Conservation (phyloP, 106 monocot species). For the Alisma plantagoaquatica region DNA sequence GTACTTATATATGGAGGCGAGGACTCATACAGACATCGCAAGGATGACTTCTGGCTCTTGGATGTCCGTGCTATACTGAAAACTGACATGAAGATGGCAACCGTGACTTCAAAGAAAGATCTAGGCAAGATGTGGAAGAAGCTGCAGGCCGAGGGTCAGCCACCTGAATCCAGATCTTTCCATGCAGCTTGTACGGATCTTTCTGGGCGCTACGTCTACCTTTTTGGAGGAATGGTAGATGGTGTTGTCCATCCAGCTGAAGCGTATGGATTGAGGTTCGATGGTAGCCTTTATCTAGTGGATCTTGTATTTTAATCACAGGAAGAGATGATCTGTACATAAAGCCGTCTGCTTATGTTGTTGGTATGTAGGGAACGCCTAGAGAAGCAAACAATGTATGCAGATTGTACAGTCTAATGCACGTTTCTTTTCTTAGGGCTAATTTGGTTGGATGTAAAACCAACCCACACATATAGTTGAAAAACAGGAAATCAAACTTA, state of each 20-base stretch:
- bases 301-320: constrained; percentile 33
- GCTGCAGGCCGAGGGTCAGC: constrained; percentile 36
- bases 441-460: too few relatives aligned
- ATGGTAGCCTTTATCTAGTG: constrained; percentile 50
- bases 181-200: constrained; percentile 59
- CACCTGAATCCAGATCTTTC: constrained; percentile 56
- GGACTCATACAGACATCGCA: constrained; percentile 69
- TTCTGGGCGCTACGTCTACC: constrained; percentile 40
- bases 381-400: too few relatives aligned
- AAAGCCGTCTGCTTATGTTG: too few relatives aligned
- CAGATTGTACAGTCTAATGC: too few relatives aligned
- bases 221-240: constrained; percentile 93
- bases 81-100: constrained; percentile 1
- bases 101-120: constrained; percentile 9
- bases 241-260: constrained; percentile 50
- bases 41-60: constrained; percentile 78
- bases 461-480: too few relatives aligned
- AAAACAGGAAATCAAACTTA: too few relatives aligned
- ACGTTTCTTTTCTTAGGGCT: too few relatives aligned
- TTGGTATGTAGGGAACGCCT: too few relatives aligned
- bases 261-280: constrained; percentile 61
- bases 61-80: constrained; percentile 23
- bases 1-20: constrained; percentile 87
- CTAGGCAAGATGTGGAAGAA: constrained; percentile 53
- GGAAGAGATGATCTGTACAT: too few relatives aligned